Evolutionary conservation across 257 asterid genomes (phyloP).

Genomic region (Rehmannia glutinosa): DNA sequence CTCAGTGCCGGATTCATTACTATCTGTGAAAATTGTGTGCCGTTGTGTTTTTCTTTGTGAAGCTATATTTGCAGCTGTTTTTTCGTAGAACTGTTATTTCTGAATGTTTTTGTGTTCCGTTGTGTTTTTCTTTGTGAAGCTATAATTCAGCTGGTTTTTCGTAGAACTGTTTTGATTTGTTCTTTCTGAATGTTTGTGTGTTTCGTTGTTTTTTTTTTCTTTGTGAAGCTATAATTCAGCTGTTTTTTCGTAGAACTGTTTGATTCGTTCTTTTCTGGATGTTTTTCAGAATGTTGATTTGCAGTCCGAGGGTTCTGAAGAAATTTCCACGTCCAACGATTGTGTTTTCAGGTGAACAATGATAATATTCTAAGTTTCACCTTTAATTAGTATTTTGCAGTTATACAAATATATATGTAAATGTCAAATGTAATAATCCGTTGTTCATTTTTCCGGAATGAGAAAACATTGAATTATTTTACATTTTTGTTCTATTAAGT

Average conservation of each 20-base stretch:
- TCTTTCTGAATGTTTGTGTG: background rate
- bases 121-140: constrained; percentile 6
- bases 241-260: background rate
- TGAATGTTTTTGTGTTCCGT: background rate
- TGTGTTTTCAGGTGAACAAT: constrained; percentile 50
- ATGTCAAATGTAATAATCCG: too few relatives aligned
- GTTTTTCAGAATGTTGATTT: constrained; percentile 39
- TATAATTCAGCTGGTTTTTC: background rate
- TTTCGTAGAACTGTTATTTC: background rate
- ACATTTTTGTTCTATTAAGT: too few relatives aligned
- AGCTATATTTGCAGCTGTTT: constrained; percentile 5
- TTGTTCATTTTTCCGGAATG: too few relatives aligned
- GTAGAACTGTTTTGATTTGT: background rate
- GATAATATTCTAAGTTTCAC: background rate
- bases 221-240: too few relatives aligned
- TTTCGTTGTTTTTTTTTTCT: background rate
- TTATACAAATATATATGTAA: too few relatives aligned
- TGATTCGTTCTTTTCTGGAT: background rate
- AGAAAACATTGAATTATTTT: too few relatives aligned
- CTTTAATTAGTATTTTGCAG: too few relatives aligned
- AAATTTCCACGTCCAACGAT: constrained; percentile 36
- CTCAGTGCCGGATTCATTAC: background rate
- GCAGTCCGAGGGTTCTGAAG: constrained; percentile 45
- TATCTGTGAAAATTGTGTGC: background rate
- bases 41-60: constrained; percentile 2